Conservation (phyloP, 164 flowering plant species). For the Chimonanthus salicifolius region DNA sequence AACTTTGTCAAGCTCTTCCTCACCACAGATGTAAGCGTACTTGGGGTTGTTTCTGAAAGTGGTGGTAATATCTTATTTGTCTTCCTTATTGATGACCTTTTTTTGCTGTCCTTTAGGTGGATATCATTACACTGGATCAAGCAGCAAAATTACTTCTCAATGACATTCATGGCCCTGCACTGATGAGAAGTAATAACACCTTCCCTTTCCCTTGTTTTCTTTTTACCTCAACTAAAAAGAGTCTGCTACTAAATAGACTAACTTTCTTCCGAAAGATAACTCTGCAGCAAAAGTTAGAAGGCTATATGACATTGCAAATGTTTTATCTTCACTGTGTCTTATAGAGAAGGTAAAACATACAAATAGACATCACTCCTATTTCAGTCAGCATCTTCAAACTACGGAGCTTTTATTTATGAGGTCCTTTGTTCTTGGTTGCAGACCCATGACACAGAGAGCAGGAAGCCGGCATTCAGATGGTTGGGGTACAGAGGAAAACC, state of each 20-base stretch:
- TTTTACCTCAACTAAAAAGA: background rate
- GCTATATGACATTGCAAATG: slow-evolving; percentile 93
- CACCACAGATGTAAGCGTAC: slow-evolving; percentile 49
- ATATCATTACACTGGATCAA: slow-evolving; percentile 72
- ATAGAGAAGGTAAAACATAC: slow-evolving; percentile 70
- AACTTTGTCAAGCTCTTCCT: slow-evolving; percentile 93
- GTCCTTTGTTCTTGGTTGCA: slow-evolving; percentile 22
- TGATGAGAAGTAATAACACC: slow-evolving; percentile 61
- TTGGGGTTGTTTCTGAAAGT: background rate
- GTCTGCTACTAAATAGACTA: background rate
- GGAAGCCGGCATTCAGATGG: slow-evolving; percentile 94
- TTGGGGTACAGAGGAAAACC: slow-evolving; percentile 45
- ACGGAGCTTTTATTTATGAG: background rate
- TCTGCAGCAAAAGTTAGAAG: slow-evolving; percentile 89
- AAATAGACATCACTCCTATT: background rate
- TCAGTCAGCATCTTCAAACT: background rate
- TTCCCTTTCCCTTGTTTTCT: slow-evolving; percentile 1
- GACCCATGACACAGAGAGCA: slow-evolving; percentile 63
- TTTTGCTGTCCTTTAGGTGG: slow-evolving; percentile 31
- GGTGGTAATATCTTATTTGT: background rate
- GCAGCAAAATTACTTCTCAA: slow-evolving; percentile 82
- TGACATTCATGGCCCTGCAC: slow-evolving; percentile 41
- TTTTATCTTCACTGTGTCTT: slow-evolving; percentile 85
- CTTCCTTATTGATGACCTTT: background rate
- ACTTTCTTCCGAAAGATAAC: slow-evolving; percentile 18